phyloP scores from a whole-genome alignment of 139 green algal genomes.

The Microglena sp. region DNA sequence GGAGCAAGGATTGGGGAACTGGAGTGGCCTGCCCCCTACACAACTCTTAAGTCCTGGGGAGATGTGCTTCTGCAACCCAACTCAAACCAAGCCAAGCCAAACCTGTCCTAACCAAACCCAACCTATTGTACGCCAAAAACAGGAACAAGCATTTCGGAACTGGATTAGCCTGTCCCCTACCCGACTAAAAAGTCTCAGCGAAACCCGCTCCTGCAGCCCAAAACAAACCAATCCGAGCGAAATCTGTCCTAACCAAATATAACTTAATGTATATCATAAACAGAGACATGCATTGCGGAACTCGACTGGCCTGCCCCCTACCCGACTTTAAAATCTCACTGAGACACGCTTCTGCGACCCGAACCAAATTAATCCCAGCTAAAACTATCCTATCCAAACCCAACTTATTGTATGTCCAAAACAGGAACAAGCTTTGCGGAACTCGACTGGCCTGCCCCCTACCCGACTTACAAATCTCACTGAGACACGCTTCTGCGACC shows the following conservation, averaged over 20 bases:
- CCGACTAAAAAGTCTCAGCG: no score
- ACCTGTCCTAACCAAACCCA: background rate
- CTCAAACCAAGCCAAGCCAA: no score
- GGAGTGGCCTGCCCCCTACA: background rate
- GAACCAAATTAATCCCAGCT: no score
- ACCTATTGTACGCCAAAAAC: background rate
- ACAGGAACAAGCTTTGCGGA: background rate
- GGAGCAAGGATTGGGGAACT: background rate
- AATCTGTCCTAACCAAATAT: background rate
- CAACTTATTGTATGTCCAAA: background rate
- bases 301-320: background rate
- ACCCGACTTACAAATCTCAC: no score
- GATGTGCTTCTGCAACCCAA: no score
- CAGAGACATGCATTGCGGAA: background rate
- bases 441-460: background rate
- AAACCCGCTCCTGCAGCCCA: no score
- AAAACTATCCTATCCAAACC: no score
- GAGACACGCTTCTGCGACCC: no score
- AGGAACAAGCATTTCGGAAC: background rate
- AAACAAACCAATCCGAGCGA: no score
- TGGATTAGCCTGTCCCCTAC: background rate
- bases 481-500: no score
- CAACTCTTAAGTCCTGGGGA: no score
- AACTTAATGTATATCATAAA: background rate
- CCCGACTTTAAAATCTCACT: no score